A percentile compares a stretch with the other conserved stretches of the same genome.
phyloP scores from a whole-genome alignment of 2,329 filamentous ascomycete species.

The Nemania abortiva region DNA sequence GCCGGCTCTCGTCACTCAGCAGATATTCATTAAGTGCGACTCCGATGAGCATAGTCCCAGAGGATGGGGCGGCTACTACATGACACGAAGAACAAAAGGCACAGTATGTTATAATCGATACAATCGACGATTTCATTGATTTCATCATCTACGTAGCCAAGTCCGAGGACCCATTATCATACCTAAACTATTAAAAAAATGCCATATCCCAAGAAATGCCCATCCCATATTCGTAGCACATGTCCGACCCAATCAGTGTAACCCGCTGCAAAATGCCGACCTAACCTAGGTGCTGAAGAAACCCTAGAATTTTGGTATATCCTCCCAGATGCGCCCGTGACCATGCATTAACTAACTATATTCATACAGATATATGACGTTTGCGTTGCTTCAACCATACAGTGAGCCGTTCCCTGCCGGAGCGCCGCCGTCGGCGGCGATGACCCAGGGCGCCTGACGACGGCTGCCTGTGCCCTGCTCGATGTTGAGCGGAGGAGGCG shows the following conservation, averaged over 20 bases:
- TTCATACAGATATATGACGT: slow-evolving; percentile 26
- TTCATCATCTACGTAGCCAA: slow-evolving; percentile 4
- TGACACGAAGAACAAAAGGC: not conserved
- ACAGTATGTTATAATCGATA: not conserved
- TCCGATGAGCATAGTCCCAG: too few species aligned
- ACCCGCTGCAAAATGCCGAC: slow-evolving; percentile 27
- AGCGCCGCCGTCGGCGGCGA: slow-evolving; percentile 51
- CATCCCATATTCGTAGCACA: slow-evolving; percentile 18
- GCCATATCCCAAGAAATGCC: slow-evolving; percentile 6
- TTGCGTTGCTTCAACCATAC: slow-evolving; percentile 47
- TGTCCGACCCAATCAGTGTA: slow-evolving; percentile 16
- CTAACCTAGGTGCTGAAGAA: not conserved
- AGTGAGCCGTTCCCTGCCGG: slow-evolving; percentile 54
- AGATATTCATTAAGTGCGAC: too few species aligned
- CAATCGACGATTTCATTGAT: not conserved
- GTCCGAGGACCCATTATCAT: not conserved
- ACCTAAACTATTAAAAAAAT: not conserved
- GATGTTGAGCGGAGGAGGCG: slow-evolving; percentile 36
- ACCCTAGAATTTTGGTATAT: slow-evolving; percentile 33
- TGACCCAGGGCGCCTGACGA: slow-evolving; percentile 19
- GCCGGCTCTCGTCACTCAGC: too few species aligned
- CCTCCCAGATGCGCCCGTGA: slow-evolving; percentile 36
- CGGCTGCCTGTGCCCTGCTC: slow-evolving; percentile 30
- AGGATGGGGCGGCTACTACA: not conserved
- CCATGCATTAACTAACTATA: slow-evolving; percentile 38